Evolutionary conservation across 2,329 filamentous ascomycete species (phyloP).

Genomic region (Achaetomium macrosporum): DNA sequence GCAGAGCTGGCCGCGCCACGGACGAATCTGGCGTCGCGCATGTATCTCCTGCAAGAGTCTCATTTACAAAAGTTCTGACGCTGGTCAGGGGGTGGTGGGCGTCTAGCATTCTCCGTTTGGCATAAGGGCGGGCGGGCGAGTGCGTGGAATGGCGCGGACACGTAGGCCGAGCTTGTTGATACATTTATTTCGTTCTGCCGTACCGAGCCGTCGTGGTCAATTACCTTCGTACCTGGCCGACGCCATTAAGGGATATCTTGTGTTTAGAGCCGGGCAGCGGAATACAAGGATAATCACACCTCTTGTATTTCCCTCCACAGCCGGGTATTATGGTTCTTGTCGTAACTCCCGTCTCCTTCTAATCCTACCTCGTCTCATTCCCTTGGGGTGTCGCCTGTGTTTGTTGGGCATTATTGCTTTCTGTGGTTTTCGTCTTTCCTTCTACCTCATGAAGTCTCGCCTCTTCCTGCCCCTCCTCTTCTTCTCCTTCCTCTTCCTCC

Average conservation of each 20-base stretch:
- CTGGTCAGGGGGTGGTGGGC: constrained; percentile 48
- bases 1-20: constrained; percentile 37
- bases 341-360: too few relatives aligned
- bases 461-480: neutral
- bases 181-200: constrained; percentile 41
- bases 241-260: constrained; percentile 3
- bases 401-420: too few relatives aligned
- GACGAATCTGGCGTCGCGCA: constrained; percentile 40
- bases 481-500: neutral
- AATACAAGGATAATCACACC: neutral
- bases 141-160: constrained; percentile 42
- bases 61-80: constrained; percentile 52
- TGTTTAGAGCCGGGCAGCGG: neutral
- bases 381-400: too few relatives aligned
- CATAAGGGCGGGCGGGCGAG: constrained; percentile 44
- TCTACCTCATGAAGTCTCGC: neutral
- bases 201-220: constrained; percentile 28
- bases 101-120: constrained; percentile 38
- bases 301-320: too few relatives aligned
- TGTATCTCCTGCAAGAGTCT: constrained; percentile 45
- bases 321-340: too few relatives aligned
- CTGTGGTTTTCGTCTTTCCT: neutral
- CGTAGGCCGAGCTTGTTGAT: constrained; percentile 52
- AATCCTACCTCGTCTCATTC: too few relatives aligned
- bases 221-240: constrained; percentile 26